Evolutionary conservation across 2,329 filamentous ascomycete species (phyloP), one percentile per base, ranked within the genome.

Genomic region (Colletotrichum somersetense): DNA sequence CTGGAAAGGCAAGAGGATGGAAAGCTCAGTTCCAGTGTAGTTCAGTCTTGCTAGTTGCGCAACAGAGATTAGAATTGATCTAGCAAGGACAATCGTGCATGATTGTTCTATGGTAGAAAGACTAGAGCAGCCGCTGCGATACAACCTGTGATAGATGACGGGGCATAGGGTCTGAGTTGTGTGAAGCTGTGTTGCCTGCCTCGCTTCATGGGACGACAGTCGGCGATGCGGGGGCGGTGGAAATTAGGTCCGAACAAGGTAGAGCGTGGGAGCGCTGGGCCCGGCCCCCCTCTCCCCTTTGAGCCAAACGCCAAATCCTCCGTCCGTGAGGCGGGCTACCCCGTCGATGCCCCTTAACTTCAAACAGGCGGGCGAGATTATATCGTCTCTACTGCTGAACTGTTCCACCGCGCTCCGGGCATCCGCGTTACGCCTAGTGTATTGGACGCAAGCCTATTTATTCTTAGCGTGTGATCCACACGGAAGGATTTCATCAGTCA

Each of bases 211-310:
- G 33, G 53, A 33, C 33, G 30, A 20, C 23, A 30, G 30, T 38
- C 20, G 30, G n/a, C 44, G 59, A 33, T 30, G n/a, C n/a, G 33
- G 46, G 14, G 59, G 50, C 42, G 23, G 65, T 68, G 68, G 68
- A 71, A 63, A 72, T 71, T 67, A 62, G 52, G 42, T 55, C 69
- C 58, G 53, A 53, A 68, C 26, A 53, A 68, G 69, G 65, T 48
- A 59, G 58, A 33, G 65, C 69, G 65, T 23, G 50, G 42, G 20
- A 62, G 40, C 26, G 11, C 14, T 38, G 23, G 38, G 16, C 10
- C 35, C 48, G 35, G 48, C 35, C 58, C 42, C 46, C 55, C 30
- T 52, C 46, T 35, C 62, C 30, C 59, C 33, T 40, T 26, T 50
- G 40, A 71, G 55, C 30, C 40, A 62, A 62, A 57, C 33, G 56